phyloP scores from a whole-genome alignment of 169 alveolate genomes.

The Babesia sp. region DNA sequence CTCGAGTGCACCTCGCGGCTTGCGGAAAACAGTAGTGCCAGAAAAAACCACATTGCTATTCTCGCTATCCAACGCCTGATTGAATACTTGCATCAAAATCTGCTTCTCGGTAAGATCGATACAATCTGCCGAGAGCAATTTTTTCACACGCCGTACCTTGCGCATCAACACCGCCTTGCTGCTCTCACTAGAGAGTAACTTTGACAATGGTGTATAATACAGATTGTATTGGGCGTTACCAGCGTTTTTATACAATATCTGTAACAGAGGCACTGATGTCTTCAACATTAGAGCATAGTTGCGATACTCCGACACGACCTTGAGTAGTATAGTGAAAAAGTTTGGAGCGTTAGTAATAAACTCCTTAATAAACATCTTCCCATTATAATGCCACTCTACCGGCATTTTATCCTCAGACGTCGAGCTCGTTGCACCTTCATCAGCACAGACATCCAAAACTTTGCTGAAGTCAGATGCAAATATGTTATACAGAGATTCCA shows the following conservation, averaged over 20 bases:
- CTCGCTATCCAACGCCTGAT: background rate
- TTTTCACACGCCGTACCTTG: slow-evolving; percentile 30
- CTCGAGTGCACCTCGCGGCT: slow-evolving; percentile 29
- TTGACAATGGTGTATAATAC: slow-evolving; percentile 40
- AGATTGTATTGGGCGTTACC: slow-evolving; percentile 30
- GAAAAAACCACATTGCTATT: background rate
- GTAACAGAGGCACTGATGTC: slow-evolving; percentile 49
- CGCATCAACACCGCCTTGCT: slow-evolving; percentile 26
- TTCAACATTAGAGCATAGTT: slow-evolving; percentile 31
- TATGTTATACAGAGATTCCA: slow-evolving; percentile 41
- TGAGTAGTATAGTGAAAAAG: slow-evolving; percentile 50
- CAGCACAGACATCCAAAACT: slow-evolving; percentile 28
- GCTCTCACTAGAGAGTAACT: background rate
- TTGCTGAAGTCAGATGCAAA: slow-evolving; percentile 42
- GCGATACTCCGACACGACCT: slow-evolving; percentile 62
- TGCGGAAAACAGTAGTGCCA: slow-evolving; percentile 3
- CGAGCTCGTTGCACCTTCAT: background rate
- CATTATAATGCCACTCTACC: slow-evolving; percentile 27
- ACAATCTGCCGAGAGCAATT: slow-evolving; percentile 22
- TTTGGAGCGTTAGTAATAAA: slow-evolving; percentile 60
- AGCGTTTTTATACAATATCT: slow-evolving; percentile 52
- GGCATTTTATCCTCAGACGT: background rate
- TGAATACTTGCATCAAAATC: background rate
- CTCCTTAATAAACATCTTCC: slow-evolving; percentile 20
- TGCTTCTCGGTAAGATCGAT: slow-evolving; percentile 14